A percentile compares a stretch with the other conserved stretches of the same genome.
Evolutionary conservation across 768 basidiomycete genomes (phyloP).

Genomic region (Mycena albidolilacea): DNA sequence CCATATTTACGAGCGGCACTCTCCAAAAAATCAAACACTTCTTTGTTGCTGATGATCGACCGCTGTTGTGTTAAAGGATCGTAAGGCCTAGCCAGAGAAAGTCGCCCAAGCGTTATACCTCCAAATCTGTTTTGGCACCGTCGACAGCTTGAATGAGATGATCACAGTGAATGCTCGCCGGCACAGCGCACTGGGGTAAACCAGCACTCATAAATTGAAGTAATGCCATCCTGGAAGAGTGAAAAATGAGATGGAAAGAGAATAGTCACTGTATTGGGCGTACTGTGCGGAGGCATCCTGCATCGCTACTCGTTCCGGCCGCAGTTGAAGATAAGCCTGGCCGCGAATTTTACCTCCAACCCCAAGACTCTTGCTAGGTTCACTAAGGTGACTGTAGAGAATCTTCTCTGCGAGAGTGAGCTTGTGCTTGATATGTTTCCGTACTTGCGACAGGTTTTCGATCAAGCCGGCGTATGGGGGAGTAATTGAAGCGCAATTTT

Average conservation of each 20-base stretch:
- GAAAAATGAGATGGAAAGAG: constrained; percentile 31
- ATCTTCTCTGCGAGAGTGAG: constrained; percentile 98
- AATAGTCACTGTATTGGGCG: constrained; percentile 48
- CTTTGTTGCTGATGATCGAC: constrained; percentile 90
- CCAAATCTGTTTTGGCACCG: constrained; percentile 88
- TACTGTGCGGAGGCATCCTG: constrained; percentile 95
- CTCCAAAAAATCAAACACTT: constrained; percentile 97
- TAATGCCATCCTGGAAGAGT: constrained; percentile 80
- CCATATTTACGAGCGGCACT: constrained; percentile 93
- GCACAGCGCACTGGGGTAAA: constrained; percentile 85
- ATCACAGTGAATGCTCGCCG: constrained; percentile 96
- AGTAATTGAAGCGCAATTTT: constrained; percentile 74
- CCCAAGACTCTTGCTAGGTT: constrained; percentile 81
- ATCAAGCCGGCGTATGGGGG: constrained; percentile 87
- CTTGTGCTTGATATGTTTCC: constrained; percentile 80
- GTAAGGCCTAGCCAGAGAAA: constrained; percentile 7
- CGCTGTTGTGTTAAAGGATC: constrained; percentile 58
- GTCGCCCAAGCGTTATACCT: constrained; percentile 60
- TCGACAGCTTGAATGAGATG: constrained; percentile 96
- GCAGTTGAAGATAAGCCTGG: constrained; percentile 90
- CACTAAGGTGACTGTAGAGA: constrained; percentile 90
- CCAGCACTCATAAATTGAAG: constrained; percentile 99
- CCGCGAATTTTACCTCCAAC: constrained; percentile 82
- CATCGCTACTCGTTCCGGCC: constrained; percentile 96
- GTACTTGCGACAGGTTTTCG: constrained; percentile 78